phyloP scores from a whole-genome alignment of 495 filamentous ascomycete genomes.

The Xylaria castorea region DNA sequence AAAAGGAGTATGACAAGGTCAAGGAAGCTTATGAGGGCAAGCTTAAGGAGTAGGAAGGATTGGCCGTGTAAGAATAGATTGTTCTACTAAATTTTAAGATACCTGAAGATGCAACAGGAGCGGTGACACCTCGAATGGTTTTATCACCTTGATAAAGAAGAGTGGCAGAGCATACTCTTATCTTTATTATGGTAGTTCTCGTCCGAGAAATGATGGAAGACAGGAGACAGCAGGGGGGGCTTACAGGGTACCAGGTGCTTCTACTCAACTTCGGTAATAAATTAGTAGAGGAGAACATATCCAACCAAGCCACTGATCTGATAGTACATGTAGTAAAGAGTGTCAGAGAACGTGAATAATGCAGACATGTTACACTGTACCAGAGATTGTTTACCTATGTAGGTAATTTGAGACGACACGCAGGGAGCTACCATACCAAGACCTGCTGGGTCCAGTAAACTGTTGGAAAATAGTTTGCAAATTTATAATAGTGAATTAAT shows the following conservation, averaged over 20 bases:
- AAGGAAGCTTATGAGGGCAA: constrained; percentile 15
- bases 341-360: neutral
- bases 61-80: neutral
- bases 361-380: neutral
- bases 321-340: neutral
- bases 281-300: neutral
- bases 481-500: too few species aligned
- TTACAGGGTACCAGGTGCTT: neutral
- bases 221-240: neutral
- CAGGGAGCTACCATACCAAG: too few species aligned
- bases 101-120: neutral
- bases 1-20: constrained; percentile 13
- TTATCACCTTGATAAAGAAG: neutral
- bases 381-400: neutral
- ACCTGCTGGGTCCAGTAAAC: too few species aligned
- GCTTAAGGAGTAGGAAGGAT: neutral
- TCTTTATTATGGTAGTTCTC: constrained; percentile 2
- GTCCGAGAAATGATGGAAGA: neutral
- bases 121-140: neutral
- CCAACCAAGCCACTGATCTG: neutral
- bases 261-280: neutral
- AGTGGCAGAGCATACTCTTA: neutral
- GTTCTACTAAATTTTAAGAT: neutral
- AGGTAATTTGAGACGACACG: neutral
- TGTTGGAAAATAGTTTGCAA: too few species aligned